These are phyloP conservation scores for Diaporthe eres DNA, from an alignment of 2,329 filamentous ascomycete species.

Conservation along the genomic window DNA sequence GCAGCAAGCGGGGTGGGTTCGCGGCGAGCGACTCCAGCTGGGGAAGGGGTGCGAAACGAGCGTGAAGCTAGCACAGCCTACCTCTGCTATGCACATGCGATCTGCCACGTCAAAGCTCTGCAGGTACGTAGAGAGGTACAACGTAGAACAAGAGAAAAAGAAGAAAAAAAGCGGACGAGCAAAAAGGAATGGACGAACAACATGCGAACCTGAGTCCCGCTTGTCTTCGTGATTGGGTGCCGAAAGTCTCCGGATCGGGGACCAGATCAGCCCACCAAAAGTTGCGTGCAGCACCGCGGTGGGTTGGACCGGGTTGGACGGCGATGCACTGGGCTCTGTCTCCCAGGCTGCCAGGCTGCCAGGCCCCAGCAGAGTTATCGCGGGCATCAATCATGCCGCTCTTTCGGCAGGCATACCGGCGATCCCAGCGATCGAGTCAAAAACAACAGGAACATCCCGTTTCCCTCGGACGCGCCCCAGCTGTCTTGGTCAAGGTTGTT, in stretches of 20 bases:
- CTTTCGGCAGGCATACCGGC: constrained; percentile 23
- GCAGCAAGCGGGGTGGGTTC: constrained; percentile 8
- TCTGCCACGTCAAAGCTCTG: constrained; percentile 22
- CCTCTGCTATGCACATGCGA: constrained; percentile 14
- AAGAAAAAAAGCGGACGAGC: not conserved
- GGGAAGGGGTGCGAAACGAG: constrained; percentile 29
- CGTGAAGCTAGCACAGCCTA: constrained; percentile 29
- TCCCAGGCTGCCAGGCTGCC: constrained; percentile 2
- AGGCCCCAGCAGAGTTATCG: constrained; percentile 14
- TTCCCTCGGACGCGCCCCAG: constrained; percentile 1
- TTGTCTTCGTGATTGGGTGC: constrained; percentile 10
- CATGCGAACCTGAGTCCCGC: not conserved
- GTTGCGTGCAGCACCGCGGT: constrained; percentile 12
- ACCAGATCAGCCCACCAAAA: constrained; percentile 29
- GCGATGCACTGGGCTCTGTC: constrained; percentile 3
- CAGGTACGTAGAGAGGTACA: not conserved
- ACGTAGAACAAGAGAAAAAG: not conserved
- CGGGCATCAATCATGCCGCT: constrained; percentile 25
- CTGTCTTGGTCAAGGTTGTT: constrained; percentile 5
- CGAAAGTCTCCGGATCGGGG: constrained; percentile 9
- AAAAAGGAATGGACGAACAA: not conserved
- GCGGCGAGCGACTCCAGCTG: constrained; percentile 21
- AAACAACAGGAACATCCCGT: constrained; percentile 20
- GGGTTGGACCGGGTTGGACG: constrained; percentile 6
- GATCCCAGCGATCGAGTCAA: constrained; percentile 34